Evolutionary conservation across 2,329 filamentous ascomycete species (phyloP).

Genomic region (Alternaria triticina): DNA sequence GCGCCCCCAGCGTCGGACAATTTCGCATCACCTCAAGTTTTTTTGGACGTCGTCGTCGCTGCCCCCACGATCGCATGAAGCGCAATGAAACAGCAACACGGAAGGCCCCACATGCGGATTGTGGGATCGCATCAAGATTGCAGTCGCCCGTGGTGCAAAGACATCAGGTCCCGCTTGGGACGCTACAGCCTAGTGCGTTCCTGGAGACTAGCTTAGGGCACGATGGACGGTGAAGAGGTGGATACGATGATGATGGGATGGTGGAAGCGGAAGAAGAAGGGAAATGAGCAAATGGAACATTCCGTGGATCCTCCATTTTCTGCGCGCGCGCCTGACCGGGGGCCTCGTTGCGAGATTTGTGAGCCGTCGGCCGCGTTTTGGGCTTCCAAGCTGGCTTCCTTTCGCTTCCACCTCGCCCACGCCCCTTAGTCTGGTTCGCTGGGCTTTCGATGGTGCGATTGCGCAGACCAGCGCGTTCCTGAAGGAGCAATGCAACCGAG

Average conservation of each 20-base stretch:
- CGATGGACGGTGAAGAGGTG: constrained; percentile 11
- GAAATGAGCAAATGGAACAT: constrained; percentile 15
- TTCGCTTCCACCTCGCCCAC: background rate
- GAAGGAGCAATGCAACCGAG: constrained; percentile 9
- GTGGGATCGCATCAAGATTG: constrained; percentile 6
- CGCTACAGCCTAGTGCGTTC: constrained; percentile 5
- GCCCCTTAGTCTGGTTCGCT: constrained; percentile 1
- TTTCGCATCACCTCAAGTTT: constrained; percentile 3
- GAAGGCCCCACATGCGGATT: constrained; percentile 5
- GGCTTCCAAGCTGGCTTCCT: background rate
- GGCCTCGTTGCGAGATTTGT: background rate
- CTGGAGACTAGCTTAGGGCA: background rate
- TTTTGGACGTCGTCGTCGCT: background rate
- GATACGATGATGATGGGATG: constrained; percentile 1
- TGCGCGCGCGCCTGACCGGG: background rate
- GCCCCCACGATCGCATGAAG: constrained; percentile 11
- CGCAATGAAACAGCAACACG: constrained; percentile 13
- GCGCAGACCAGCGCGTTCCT: background rate
- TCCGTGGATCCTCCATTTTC: constrained; percentile 6
- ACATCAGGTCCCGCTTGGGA: background rate
- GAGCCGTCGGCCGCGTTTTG: constrained; percentile 1
- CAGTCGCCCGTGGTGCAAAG: background rate
- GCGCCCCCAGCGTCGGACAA: constrained; percentile 2
- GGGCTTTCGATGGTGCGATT: background rate
- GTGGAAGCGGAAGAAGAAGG: constrained; percentile 7